These are phyloP conservation scores for Takashimella tepidaria DNA, from an alignment of 1,284 basidiomycete genomes.

Conservation along the genomic window DNA sequence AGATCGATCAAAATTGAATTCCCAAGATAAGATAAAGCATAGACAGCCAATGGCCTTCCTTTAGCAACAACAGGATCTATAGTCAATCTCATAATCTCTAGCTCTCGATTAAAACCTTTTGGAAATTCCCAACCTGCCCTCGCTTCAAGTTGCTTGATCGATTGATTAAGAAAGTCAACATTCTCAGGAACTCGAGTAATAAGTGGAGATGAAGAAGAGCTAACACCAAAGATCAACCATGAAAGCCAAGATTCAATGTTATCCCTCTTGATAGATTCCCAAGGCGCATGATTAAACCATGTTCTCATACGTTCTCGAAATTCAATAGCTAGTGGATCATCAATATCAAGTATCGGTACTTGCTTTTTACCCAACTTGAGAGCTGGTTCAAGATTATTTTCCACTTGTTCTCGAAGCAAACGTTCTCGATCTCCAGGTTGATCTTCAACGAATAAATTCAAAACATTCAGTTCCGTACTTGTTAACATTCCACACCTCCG, in stretches of 20 bases:
- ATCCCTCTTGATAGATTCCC: slow-evolving; percentile 62
- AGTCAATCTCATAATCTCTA: slow-evolving; percentile 64
- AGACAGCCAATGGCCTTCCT: slow-evolving; percentile 66
- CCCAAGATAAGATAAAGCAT: slow-evolving; percentile 56
- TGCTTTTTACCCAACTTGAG: too few species aligned
- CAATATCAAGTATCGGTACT: slow-evolving; percentile 26
- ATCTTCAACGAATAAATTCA: slow-evolving; percentile 26
- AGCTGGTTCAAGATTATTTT: slow-evolving; percentile 18
- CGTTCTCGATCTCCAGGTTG: slow-evolving; percentile 26
- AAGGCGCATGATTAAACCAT: slow-evolving; percentile 63
- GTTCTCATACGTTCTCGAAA: slow-evolving; percentile 45
- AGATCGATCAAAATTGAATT: slow-evolving; percentile 46
- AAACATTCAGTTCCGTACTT: too few species aligned
- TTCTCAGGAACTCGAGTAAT: slow-evolving; percentile 37
- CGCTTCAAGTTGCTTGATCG: slow-evolving; percentile 61
- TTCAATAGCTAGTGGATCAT: slow-evolving; percentile 42
- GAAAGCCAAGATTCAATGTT: slow-evolving; percentile 74
- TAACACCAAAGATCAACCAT: slow-evolving; percentile 70
- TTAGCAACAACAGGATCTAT: slow-evolving; percentile 64
- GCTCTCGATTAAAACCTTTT: slow-evolving; percentile 58
- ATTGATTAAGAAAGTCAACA: slow-evolving; percentile 56
- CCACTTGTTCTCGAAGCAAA: slow-evolving; percentile 23
- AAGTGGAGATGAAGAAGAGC: not conserved
- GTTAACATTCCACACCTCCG: too few species aligned
- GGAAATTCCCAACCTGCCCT: slow-evolving; percentile 65